These are phyloP conservation scores for Diplodia scrobiculata DNA, from an alignment of 2,329 filamentous ascomycete species.

Conservation along the genomic window DNA sequence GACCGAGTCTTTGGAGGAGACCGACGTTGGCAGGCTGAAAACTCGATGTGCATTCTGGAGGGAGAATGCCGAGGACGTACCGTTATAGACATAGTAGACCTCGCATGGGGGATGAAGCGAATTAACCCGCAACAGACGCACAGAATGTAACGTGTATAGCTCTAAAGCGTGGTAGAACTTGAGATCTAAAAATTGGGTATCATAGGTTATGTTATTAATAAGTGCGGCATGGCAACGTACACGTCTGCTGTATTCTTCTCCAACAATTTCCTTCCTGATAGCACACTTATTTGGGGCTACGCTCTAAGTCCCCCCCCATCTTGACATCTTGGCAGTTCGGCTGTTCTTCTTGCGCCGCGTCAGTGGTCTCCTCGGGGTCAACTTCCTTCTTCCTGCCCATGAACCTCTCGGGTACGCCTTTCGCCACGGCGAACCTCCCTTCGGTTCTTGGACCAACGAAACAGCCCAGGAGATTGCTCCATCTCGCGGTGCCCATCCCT, in stretches of 20 bases:
- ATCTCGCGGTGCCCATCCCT: constrained; percentile 74
- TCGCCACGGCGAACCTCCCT: constrained; percentile 61
- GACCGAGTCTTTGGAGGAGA: constrained; percentile 50
- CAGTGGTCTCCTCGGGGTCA: background rate
- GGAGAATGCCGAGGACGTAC: constrained; percentile 13
- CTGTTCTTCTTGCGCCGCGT: background rate
- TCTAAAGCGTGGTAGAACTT: no score
- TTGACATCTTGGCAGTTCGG: constrained; percentile 11
- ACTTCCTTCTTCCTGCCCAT: constrained; percentile 27
- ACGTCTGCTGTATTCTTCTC: background rate
- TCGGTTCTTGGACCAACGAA: constrained; percentile 66
- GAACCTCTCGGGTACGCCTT: constrained; percentile 80
- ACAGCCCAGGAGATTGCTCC: constrained; percentile 77
- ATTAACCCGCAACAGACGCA: background rate
- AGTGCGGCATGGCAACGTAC: background rate
- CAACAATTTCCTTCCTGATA: background rate
- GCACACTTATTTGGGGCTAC: background rate
- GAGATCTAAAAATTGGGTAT: background rate
- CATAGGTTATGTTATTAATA: background rate
- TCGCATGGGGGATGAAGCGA: background rate
- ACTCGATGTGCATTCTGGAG: constrained; percentile 59
- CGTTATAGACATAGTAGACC: background rate
- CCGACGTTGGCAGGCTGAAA: constrained; percentile 46
- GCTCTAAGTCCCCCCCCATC: constrained; percentile 14
- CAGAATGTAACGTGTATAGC: no score